Evolutionary conservation across 2,329 filamentous ascomycete species (phyloP).

Genomic region (Zasmidium angulare): DNA sequence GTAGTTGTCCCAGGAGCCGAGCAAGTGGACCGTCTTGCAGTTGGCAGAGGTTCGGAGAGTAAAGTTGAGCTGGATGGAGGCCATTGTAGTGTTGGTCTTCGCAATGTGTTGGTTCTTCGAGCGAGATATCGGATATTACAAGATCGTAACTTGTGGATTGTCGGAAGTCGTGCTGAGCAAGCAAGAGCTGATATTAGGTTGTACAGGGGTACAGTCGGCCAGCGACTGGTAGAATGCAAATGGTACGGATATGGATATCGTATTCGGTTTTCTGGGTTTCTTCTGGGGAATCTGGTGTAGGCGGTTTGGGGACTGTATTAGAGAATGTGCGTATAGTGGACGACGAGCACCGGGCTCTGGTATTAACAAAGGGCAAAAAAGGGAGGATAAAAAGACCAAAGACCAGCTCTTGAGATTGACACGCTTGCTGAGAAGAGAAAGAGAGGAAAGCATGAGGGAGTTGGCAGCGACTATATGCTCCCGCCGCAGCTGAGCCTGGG

Average conservation of each 20-base stretch:
- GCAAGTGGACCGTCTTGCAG: conserved; percentile 95
- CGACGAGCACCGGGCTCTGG: conserved; percentile 49
- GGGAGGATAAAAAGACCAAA: conserved; percentile 45
- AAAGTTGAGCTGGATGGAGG: conserved; percentile 91
- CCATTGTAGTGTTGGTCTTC: conserved; percentile 56
- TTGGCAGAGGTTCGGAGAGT: conserved; percentile 91
- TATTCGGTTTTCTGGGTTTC: conserved; percentile 21
- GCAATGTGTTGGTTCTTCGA: conserved; percentile 23
- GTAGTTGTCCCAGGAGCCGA: conserved; percentile 99
- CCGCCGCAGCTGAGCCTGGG: neutral
- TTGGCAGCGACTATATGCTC: conserved; percentile 14
- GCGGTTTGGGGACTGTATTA: conserved; percentile 26
- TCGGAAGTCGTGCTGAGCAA: conserved; percentile 45
- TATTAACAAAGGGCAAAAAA: conserved; percentile 38
- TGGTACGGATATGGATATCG: conserved; percentile 13
- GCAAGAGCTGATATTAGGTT: conserved; percentile 48
- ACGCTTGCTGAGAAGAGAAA: conserved; percentile 51
- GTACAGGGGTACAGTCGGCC: conserved; percentile 32
- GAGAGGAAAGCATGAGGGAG: conserved; percentile 18
- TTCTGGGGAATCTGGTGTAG: conserved; percentile 20
- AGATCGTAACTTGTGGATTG: conserved; percentile 22
- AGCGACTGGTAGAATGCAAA: conserved; percentile 35
- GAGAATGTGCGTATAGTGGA: conserved; percentile 27
- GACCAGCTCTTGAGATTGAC: conserved; percentile 52
- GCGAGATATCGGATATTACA: conserved; percentile 11